phyloP scores from a whole-genome alignment of 306 rosid species.

The Ziziphus jujuba region DNA sequence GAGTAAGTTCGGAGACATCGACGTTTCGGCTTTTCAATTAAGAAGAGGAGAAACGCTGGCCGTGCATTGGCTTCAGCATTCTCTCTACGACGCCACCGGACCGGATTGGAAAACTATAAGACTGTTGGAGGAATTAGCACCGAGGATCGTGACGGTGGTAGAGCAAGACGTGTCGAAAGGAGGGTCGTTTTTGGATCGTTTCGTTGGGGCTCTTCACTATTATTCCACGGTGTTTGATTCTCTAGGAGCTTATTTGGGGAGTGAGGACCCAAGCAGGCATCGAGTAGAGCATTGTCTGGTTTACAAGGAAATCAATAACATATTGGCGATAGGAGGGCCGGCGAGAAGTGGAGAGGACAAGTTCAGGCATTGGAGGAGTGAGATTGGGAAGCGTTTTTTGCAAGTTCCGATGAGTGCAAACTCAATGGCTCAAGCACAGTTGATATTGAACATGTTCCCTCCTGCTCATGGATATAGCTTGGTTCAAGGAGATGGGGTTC shows the following conservation, averaged over 20 bases:
- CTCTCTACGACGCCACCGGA: constrained; percentile 68
- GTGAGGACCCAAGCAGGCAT: constrained; percentile 57
- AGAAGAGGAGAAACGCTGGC: constrained; percentile 58
- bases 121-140: constrained; percentile 53
- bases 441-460: constrained; percentile 75
- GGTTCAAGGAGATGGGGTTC: constrained; percentile 70
- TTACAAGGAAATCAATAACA: constrained; percentile 65
- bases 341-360: constrained; percentile 77
- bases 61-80: constrained; percentile 82
- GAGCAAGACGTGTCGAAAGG: constrained; percentile 66
- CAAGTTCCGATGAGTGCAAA: constrained; percentile 73
- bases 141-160: constrained; percentile 72
- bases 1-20: constrained; percentile 49
- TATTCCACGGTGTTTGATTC: constrained; percentile 86
- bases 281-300: constrained; percentile 58
- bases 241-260: constrained; percentile 51
- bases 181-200: constrained; percentile 81
- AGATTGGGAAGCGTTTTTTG: constrained; percentile 48
- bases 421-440: constrained; percentile 83
- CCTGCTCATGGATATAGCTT: constrained; percentile 61
- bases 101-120: constrained; percentile 69
- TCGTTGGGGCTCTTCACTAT: constrained; percentile 80
- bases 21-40: constrained; percentile 42
- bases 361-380: constrained; percentile 72
- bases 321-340: constrained; percentile 84